Evolutionary conservation across 2,329 filamentous ascomycete genomes (phyloP).

Genomic region (Xylaria sp.): DNA sequence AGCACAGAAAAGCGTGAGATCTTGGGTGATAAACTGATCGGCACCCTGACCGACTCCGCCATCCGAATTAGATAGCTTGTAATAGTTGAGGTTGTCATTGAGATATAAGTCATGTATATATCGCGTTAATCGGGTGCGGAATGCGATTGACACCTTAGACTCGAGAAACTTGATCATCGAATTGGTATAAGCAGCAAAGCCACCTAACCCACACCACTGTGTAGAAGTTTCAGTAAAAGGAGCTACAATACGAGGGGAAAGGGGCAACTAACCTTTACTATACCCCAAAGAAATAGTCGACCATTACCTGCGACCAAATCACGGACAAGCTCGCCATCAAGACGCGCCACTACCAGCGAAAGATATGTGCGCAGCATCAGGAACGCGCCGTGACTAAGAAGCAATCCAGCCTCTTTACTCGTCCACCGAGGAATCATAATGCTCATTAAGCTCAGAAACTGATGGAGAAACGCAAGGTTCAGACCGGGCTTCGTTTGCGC

Average conservation of each 20-base stretch:
- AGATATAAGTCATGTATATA: conserved; percentile 98
- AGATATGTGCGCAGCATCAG: conserved; percentile 93
- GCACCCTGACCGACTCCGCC: conserved; percentile 91
- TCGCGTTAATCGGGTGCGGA: conserved; percentile 90
- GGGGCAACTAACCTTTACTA: conserved; percentile 71
- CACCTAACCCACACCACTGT: conserved; percentile 91
- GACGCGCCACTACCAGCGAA: conserved; percentile 88
- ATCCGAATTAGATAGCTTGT: conserved; percentile 92
- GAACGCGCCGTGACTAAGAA: conserved; percentile 90
- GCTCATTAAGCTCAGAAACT: conserved; percentile 94
- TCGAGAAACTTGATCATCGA: conserved; percentile 99
- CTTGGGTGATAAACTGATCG: conserved; percentile 97
- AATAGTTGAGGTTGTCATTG: conserved; percentile 94
- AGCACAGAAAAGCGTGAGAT: conserved; percentile 93
- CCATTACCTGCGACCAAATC: conserved; percentile 97
- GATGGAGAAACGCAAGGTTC: conserved; percentile 95
- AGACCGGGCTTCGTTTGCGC: conserved; percentile 92
- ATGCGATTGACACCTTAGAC: conserved; percentile 97
- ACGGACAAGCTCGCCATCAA: conserved; percentile 95
- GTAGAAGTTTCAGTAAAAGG: conserved; percentile 31
- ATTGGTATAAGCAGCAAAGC: conserved; percentile 95
- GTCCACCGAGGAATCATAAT: conserved; percentile 98
- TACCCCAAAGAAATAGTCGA: conserved; percentile 85
- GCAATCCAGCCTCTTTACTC: conserved; percentile 92
- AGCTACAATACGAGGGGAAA: not conserved